Percentiles rank a stretch among this genome's conserved stretches.
phyloP scores from a whole-genome alignment of 2,329 filamentous ascomycete genomes.

The Colletotrichum lini region DNA sequence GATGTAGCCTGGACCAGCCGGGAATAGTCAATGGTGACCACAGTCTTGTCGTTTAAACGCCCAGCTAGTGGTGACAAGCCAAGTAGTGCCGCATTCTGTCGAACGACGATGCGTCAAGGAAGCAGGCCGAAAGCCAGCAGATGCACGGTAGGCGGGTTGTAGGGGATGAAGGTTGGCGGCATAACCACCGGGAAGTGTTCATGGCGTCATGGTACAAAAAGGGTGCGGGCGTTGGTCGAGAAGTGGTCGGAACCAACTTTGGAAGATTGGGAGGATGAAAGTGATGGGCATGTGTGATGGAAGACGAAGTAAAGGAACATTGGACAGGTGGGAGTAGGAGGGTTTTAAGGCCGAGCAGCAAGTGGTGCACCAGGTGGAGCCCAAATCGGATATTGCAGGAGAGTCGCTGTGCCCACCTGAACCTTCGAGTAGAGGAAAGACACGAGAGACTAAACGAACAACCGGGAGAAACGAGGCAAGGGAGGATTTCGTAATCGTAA shows the following conservation, averaged over 20 bases:
- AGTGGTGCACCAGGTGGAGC: too few relatives aligned
- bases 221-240: not conserved
- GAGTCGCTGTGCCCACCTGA: not conserved
- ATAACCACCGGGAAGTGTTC: not conserved
- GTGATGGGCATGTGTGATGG: not conserved
- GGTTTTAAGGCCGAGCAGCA: too few relatives aligned
- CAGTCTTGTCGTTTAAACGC: not conserved
- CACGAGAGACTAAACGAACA: not conserved
- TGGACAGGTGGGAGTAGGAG: not conserved
- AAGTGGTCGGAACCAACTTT: not conserved
- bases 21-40: not conserved
- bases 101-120: not conserved
- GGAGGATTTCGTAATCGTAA: too few relatives aligned
- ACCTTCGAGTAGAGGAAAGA: not conserved
- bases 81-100: not conserved
- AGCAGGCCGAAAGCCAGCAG: not conserved
- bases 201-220: not conserved
- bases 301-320: not conserved
- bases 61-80: not conserved
- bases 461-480: too few relatives aligned
- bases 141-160: not conserved
- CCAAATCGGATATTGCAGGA: not conserved
- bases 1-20: not conserved
- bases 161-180: not conserved
- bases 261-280: not conserved